A percentile compares a stretch with the other conserved stretches of the same genome.
Evolutionary conservation across 1,139 yeast species (phyloP).

Genomic region (Kodamaea anthophila): DNA sequence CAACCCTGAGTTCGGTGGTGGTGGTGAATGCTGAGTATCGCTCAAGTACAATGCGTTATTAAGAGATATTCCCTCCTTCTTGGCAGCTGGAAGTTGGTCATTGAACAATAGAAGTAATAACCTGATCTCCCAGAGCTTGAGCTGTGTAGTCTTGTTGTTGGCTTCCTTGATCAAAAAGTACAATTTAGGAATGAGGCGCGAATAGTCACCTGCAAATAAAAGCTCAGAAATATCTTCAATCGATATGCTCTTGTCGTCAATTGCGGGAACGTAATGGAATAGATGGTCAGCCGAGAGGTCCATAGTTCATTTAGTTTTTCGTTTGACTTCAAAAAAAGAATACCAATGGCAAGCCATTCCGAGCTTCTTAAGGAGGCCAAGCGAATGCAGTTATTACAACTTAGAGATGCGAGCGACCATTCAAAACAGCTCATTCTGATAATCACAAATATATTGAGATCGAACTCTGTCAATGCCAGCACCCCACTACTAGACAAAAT

Average conservation of each 20-base stretch:
- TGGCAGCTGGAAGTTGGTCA: slow-evolving; percentile 26
- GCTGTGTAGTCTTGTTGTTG: slow-evolving; percentile 4
- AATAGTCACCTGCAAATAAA: slow-evolving; percentile 8
- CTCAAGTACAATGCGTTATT: slow-evolving; percentile 31
- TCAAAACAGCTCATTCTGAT: slow-evolving; percentile 25
- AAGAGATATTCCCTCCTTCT: slow-evolving; percentile 32
- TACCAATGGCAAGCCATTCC: slow-evolving; percentile 18
- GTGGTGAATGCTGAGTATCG: slow-evolving; percentile 14
- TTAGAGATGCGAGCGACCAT: slow-evolving; percentile 23
- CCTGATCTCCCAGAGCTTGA: slow-evolving; percentile 36
- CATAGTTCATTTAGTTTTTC: slow-evolving; percentile 2
- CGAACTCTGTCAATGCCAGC: slow-evolving; percentile 23
- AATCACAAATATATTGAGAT: slow-evolving; percentile 19
- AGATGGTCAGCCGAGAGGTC: slow-evolving; percentile 4
- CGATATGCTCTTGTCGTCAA: background rate
- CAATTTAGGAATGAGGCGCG: slow-evolving; percentile 12
- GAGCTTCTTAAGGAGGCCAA: slow-evolving; percentile 33
- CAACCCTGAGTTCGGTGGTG: slow-evolving; percentile 2
- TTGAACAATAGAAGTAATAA: slow-evolving; percentile 27
- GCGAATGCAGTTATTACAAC: slow-evolving; percentile 23
- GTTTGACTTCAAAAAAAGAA: slow-evolving; percentile 1
- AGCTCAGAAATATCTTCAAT: slow-evolving; percentile 1
- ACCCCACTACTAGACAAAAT: slow-evolving; percentile 35
- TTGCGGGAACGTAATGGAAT: slow-evolving; percentile 3
- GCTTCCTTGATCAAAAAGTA: slow-evolving; percentile 12